A percentile compares a stretch with the other conserved stretches of the same genome.
phyloP scores from a whole-genome alignment of 2,329 filamentous ascomycete genomes.

The Helminthosporium solani region DNA sequence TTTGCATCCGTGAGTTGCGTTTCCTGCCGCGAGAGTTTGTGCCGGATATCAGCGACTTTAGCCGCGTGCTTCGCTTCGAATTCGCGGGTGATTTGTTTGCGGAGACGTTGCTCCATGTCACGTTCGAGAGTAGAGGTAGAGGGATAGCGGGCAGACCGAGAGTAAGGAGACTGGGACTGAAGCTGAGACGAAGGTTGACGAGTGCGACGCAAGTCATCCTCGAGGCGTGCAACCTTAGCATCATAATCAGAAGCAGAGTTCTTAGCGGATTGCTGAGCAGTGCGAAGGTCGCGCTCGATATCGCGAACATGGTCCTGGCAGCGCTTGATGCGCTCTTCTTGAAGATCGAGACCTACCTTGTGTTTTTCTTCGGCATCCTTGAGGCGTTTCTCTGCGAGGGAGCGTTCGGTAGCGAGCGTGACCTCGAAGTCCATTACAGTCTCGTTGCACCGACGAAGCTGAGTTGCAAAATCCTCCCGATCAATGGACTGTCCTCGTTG shows the following conservation, averaged over 20 bases:
- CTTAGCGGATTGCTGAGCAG: background rate
- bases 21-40: background rate
- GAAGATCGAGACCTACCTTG: background rate
- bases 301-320: background rate
- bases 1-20: constrained; percentile 42
- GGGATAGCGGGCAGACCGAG: too few species aligned
- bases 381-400: background rate
- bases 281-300: background rate
- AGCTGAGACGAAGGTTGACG: background rate
- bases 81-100: background rate
- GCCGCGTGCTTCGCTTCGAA: background rate
- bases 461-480: background rate
- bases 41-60: background rate
- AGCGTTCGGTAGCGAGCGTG: background rate
- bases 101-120: background rate
- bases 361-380: background rate
- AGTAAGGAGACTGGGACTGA: background rate
- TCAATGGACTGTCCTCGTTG: background rate
- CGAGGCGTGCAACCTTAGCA: background rate
- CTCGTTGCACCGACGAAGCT: background rate
- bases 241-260: background rate
- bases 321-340: background rate
- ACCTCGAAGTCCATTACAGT: background rate
- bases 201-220: background rate
- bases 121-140: background rate